These are phyloP conservation scores for Amoebophrya sp. DNA, from an alignment of 169 alveolate genomes.

Conservation along the genomic window DNA sequence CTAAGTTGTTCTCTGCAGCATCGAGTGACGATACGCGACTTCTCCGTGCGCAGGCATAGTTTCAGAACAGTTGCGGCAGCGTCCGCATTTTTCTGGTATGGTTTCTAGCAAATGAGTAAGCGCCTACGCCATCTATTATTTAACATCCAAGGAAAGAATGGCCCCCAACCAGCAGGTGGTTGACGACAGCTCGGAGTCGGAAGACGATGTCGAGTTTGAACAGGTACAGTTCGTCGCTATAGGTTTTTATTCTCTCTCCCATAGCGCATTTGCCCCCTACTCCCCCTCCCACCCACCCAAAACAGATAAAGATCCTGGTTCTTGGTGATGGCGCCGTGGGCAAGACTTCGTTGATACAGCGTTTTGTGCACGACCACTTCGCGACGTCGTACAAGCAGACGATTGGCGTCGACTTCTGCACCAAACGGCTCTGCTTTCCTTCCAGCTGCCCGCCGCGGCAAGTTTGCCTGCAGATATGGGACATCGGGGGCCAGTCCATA, in stretches of 20 bases:
- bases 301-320: constrained; percentile 26
- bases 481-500: constrained; percentile 47
- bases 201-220: not conserved
- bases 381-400: constrained; percentile 45
- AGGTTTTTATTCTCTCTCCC: not conserved
- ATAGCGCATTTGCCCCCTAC: not conserved
- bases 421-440: constrained; percentile 13
- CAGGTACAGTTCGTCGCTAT: not conserved
- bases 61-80: not conserved
- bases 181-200: not conserved
- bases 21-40: not conserved
- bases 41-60: not conserved
- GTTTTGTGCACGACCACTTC: constrained; percentile 39
- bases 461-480: constrained; percentile 47
- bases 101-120: not conserved
- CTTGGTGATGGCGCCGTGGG: constrained; percentile 52
- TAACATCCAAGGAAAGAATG: not conserved
- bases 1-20: not conserved
- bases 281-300: no score
- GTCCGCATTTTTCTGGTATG: not conserved
- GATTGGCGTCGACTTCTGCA: constrained; percentile 50
- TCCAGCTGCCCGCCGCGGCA: not conserved
- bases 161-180: not conserved
- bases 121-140: not conserved
- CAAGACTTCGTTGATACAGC: constrained; percentile 40